These are phyloP conservation scores for Acer saccharum DNA, from an alignment of 345 rosid genomes.

Conservation along the genomic window DNA sequence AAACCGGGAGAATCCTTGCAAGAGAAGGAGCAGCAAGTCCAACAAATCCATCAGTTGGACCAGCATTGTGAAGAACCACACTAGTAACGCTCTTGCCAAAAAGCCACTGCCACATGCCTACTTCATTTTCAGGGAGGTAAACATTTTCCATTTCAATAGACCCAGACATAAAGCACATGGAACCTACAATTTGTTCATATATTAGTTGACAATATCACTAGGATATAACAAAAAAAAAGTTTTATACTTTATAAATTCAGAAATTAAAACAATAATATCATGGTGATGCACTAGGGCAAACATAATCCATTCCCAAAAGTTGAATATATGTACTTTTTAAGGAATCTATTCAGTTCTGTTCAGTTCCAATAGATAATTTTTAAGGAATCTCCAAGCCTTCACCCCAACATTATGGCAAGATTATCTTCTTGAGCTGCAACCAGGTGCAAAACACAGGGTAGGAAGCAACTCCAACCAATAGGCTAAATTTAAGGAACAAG, in stretches of 20 bases:
- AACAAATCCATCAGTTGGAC: conserved; percentile 76
- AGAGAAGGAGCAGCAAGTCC: conserved; percentile 96
- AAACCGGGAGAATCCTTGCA: conserved; percentile 95
- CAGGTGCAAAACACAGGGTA: background rate
- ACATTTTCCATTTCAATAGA: conserved; percentile 88
- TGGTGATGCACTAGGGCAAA: background rate
- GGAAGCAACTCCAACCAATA: background rate
- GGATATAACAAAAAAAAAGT: background rate
- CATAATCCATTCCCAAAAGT: background rate
- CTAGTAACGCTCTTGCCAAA: conserved; percentile 86
- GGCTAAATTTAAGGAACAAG: conserved; percentile 5
- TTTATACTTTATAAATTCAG: background rate
- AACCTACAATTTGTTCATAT: conserved; percentile 46
- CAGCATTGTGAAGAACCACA: conserved; percentile 67
- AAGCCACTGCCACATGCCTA: conserved; percentile 92
- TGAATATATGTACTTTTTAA: background rate
- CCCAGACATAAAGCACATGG: conserved; percentile 98
- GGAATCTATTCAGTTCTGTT: background rate
- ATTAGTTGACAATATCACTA: conserved; percentile 9
- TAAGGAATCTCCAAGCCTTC: background rate
- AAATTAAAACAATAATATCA: conserved; percentile 9
- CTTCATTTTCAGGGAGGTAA: conserved; percentile 86
- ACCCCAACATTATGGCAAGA: conserved; percentile 2
- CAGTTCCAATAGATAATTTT: background rate
- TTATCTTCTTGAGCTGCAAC: background rate